Percentiles rank a stretch among this genome's conserved stretches.
Conservation (phyloP, 305 asterid species). For the Rubia tinctorum region DNA sequence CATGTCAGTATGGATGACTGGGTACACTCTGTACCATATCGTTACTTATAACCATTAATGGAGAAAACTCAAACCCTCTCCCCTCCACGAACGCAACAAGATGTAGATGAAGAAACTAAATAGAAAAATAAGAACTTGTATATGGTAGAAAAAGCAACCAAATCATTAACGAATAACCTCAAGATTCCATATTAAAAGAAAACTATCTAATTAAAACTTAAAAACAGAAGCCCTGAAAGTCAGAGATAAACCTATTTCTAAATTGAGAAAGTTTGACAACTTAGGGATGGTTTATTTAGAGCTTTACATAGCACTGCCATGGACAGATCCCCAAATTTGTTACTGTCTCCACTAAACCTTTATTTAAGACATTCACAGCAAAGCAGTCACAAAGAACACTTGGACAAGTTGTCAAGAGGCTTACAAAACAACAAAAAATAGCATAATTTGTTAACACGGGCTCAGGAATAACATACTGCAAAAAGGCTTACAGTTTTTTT, state of each 20-base stretch:
- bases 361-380: neutral
- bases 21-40: neutral
- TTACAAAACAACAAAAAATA: neutral
- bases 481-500: neutral
- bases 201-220: neutral
- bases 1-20: slow-evolving; percentile 19
- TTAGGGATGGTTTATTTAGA: neutral
- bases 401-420: neutral
- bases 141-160: neutral
- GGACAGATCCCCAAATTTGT: neutral
- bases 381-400: neutral
- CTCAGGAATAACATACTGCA: neutral
- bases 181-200: neutral
- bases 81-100: neutral
- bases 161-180: neutral
- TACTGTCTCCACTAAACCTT: neutral
- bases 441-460: neutral
- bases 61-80: no score
- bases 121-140: neutral
- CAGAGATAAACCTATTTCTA: neutral
- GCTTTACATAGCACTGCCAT: neutral
- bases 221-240: neutral
- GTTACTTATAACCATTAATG: neutral
- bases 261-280: neutral
- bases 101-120: neutral